Evolutionary conservation across 2,329 filamentous ascomycete genomes (phyloP).

Genomic region (Bisporella sp.): DNA sequence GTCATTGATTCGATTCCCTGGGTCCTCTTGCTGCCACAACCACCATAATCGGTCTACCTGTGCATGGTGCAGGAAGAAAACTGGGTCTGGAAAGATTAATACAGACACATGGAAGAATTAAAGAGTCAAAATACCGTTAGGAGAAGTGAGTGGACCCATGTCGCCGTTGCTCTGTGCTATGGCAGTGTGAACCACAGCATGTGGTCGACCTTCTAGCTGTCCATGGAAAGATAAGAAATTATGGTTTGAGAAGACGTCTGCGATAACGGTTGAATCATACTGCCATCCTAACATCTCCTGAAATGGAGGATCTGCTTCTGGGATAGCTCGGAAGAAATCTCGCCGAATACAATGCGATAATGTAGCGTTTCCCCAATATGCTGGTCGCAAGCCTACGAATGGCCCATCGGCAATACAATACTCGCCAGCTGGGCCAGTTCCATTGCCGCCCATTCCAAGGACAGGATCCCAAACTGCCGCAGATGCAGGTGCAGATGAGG

Average conservation of each 20-base stretch:
- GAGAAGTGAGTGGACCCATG: no score
- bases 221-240: no score
- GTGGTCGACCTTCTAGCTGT: no score
- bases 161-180: no score
- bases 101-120: no score
- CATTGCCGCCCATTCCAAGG: background rate
- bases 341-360: background rate
- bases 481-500: background rate
- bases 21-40: background rate
- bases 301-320: no score
- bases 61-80: background rate
- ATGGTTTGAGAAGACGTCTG: no score
- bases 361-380: background rate
- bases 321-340: background rate
- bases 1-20: background rate
- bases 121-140: no score
- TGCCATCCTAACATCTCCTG: no score
- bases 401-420: background rate
- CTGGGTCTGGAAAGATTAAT: background rate
- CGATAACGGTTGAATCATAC: no score
- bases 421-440: background rate
- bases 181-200: no score
- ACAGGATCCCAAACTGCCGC: background rate
- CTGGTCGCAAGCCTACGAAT: background rate
- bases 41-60: background rate